A percentile compares a stretch with the other conserved stretches of the same genome.
Evolutionary conservation across 805 yeast genomes (phyloP).

Genomic region (Zygotorulaspora danielsina): DNA sequence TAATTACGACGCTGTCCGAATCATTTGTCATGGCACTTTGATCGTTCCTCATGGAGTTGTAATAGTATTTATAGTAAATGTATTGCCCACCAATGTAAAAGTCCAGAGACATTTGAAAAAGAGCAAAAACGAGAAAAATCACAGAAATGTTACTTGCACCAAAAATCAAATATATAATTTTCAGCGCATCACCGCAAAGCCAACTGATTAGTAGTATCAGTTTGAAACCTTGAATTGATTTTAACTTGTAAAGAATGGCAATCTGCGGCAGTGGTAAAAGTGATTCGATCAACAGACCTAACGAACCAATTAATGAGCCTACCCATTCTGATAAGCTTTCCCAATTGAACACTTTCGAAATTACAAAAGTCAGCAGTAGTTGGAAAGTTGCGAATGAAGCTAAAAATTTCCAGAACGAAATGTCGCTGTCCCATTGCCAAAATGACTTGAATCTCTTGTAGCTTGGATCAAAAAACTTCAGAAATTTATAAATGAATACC

Average conservation of each 20-base stretch:
- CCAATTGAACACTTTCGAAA: slow-evolving; percentile 35
- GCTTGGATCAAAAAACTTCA: slow-evolving; percentile 67
- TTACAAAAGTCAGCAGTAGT: slow-evolving; percentile 31
- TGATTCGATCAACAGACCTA: slow-evolving; percentile 69
- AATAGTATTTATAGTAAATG: slow-evolving; percentile 52
- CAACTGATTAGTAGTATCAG: slow-evolving; percentile 71
- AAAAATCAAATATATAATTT: slow-evolving; percentile 66
- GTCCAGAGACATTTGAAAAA: slow-evolving; percentile 75
- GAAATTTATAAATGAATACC: slow-evolving; percentile 36
- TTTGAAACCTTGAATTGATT: slow-evolving; percentile 75
- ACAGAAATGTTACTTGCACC: slow-evolving; percentile 68
- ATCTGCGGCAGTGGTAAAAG: slow-evolving; percentile 75
- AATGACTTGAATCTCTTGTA: slow-evolving; percentile 60
- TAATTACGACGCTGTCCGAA: slow-evolving; percentile 1
- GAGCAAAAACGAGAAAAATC: slow-evolving; percentile 63
- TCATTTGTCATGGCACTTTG: slow-evolving; percentile 4
- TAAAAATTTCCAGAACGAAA: slow-evolving; percentile 60
- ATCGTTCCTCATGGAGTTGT: slow-evolving; percentile 15
- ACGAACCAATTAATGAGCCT: slow-evolving; percentile 48
- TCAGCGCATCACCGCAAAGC: slow-evolving; percentile 84
- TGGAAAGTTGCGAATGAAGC: slow-evolving; percentile 42
- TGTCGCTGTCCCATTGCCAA: slow-evolving; percentile 81
- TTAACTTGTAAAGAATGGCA: slow-evolving; percentile 58
- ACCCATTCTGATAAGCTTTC: slow-evolving; percentile 54
- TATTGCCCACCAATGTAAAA: slow-evolving; percentile 69